Evolutionary conservation across 208 protist species (phyloP).

Genomic region (Leishmania martiniquensis): DNA sequence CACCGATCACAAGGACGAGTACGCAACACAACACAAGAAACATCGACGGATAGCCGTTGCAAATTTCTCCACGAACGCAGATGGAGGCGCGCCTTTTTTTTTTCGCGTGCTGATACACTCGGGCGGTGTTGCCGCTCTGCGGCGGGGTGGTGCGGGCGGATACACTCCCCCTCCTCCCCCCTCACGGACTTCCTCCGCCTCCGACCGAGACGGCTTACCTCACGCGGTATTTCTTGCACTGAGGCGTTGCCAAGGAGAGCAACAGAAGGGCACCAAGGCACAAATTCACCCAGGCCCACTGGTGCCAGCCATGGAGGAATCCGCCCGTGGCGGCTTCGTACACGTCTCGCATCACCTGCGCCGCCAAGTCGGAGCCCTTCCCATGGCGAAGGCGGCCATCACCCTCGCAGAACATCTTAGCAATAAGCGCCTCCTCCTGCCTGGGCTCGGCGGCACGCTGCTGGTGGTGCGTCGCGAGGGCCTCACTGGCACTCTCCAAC

Average conservation of each 20-base stretch:
- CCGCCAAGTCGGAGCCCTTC: neutral
- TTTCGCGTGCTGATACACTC: neutral
- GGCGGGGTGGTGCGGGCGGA: neutral
- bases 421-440: conserved; percentile 13
- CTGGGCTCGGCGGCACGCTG: neutral
- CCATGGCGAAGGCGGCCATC: neutral
- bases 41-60: neutral
- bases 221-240: conserved; percentile 40
- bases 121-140: no score
- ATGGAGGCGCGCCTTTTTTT: neutral
- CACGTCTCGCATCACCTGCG: conserved; percentile 23
- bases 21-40: neutral
- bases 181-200: neutral
- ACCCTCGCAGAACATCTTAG: conserved; percentile 13
- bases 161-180: neutral
- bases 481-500: neutral
- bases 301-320: conserved; percentile 8
- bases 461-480: neutral
- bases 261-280: conserved; percentile 31
- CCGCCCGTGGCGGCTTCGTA: conserved; percentile 23
- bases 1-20: neutral
- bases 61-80: neutral
- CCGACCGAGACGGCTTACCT: neutral
- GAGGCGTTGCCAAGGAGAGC: conserved; percentile 18
- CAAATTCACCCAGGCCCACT: conserved; percentile 19